A percentile compares a stretch with the other conserved stretches of the same genome.
These are phyloP conservation scores for Melastoma malabathricum DNA, from an alignment of 345 rosid genomes.

Conservation along the genomic window DNA sequence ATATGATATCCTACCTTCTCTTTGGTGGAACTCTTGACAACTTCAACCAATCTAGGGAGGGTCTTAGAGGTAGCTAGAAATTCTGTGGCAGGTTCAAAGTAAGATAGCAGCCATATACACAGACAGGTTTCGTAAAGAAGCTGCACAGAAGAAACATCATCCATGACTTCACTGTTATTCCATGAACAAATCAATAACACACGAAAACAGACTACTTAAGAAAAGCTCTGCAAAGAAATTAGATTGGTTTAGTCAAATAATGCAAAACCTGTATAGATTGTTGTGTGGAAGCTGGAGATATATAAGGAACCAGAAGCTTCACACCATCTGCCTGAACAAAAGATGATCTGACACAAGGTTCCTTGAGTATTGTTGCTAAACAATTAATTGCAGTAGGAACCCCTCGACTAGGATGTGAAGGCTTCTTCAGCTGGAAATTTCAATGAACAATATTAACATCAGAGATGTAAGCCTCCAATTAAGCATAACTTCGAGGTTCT, in stretches of 20 bases:
- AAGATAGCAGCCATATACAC: constrained; percentile 86
- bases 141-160: constrained; percentile 26
- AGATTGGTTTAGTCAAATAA: too few relatives aligned
- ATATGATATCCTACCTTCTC: constrained; percentile 54
- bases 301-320: constrained; percentile 72
- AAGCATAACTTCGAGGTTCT: too few relatives aligned
- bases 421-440: constrained; percentile 61
- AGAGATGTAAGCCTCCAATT: background rate
- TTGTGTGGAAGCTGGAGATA: constrained; percentile 92
- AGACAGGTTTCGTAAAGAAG: constrained; percentile 95
- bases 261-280: constrained; percentile 77
- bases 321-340: constrained; percentile 89
- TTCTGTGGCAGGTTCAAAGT: constrained; percentile 83
- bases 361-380: constrained; percentile 67
- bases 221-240: background rate
- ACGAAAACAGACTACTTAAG: constrained; percentile 4
- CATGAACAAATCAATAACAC: background rate
- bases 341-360: constrained; percentile 78
- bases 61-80: constrained; percentile 78
- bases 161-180: background rate
- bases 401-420: constrained; percentile 76
- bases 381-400: constrained; percentile 66
- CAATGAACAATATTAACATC: background rate
- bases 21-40: constrained; percentile 79
- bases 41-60: constrained; percentile 65